Evolutionary conservation across 2,329 filamentous ascomycete genomes (phyloP).

Genomic region (Monilinia laxa): DNA sequence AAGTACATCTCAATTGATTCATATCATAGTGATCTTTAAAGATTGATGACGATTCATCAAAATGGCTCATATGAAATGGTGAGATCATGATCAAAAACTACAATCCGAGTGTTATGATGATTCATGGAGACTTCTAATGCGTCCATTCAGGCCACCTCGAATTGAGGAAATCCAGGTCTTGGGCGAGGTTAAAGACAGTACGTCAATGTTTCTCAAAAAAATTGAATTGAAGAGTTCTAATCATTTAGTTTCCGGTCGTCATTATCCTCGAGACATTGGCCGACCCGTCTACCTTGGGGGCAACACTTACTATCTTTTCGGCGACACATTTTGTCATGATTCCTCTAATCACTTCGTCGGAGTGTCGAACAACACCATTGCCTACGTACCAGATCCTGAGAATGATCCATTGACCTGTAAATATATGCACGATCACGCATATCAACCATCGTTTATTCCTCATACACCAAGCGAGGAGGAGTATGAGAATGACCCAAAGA

Average conservation of each 20-base stretch:
- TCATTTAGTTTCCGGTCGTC: slow-evolving; percentile 4
- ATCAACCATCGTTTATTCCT: slow-evolving; percentile 13
- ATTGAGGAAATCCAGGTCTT: slow-evolving; percentile 5
- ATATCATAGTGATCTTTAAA: not conserved
- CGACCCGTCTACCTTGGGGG: slow-evolving; percentile 12
- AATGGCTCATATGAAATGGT: slow-evolving; percentile 19
- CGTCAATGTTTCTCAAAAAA: not conserved
- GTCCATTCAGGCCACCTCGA: not conserved
- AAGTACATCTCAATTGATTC: not conserved
- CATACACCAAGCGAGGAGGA: slow-evolving; percentile 9
- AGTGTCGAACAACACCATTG: slow-evolving; percentile 16
- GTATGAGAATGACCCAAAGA: not conserved
- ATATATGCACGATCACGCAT: slow-evolving; percentile 9
- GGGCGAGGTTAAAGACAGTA: slow-evolving; percentile 6
- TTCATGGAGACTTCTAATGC: not conserved
- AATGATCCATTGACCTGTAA: slow-evolving; percentile 5
- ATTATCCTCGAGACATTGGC: slow-evolving; percentile 17
- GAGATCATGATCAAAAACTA: not conserved
- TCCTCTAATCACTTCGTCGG: slow-evolving; percentile 13
- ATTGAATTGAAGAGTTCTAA: not conserved
- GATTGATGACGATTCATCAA: not conserved
- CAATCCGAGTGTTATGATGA: not conserved
- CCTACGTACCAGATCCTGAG: slow-evolving; percentile 5
- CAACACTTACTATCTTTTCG: slow-evolving; percentile 20
- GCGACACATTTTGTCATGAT: slow-evolving; percentile 18